Evolutionary conservation across 495 filamentous ascomycete species (phyloP), one percentile per base, ranked within the genome.

Genomic region (Aspergillus haitiensis): DNA sequence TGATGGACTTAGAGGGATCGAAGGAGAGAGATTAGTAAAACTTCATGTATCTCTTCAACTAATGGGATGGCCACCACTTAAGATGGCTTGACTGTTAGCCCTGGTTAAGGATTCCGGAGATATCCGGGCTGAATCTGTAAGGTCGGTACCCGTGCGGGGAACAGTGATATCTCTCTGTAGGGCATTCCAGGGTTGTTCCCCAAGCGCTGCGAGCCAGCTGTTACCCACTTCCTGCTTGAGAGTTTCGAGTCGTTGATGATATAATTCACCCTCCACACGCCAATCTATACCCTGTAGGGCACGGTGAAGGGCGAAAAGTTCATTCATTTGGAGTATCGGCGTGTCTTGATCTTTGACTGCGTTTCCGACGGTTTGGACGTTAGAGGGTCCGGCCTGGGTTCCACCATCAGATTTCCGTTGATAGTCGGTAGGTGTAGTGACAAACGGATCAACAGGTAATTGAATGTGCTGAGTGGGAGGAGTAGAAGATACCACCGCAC

Each of bases 121-220:
- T 18, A 82, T 64, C 56, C 65, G 61, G 60, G 75, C 55, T 46
- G 75, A 62, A 69, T 75, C 68, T 39, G 70, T 67, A 53, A 78
- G 60, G n/a, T 71, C 62, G 5, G 71, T 58, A 13, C 75, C 64
- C 15, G 73, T 61, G 51, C 72, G 68, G 56, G 74, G 63, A 34
- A 70, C 62, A 54, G 62, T 59, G 46, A 73, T 59, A 57, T 74
- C 64, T 52, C 68, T 72, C 42, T 66, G 70, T 13, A 66, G 66
- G 55, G 65, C 70, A 58, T 75, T 77, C 84, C 81, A 88, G n/a
- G 81, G 78, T 66, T 91, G 88, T 62, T 96, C 94, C 57, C 86
- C 87, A 47, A 98, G 80, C 6, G 91, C 89, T 59, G 85, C 91
- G 34, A 97, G 81, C 83, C 95, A 98, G 50, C 85, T 86, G 61